Conservation (phyloP, 306 rosid species). For the Lathyrus aphaca region DNA sequence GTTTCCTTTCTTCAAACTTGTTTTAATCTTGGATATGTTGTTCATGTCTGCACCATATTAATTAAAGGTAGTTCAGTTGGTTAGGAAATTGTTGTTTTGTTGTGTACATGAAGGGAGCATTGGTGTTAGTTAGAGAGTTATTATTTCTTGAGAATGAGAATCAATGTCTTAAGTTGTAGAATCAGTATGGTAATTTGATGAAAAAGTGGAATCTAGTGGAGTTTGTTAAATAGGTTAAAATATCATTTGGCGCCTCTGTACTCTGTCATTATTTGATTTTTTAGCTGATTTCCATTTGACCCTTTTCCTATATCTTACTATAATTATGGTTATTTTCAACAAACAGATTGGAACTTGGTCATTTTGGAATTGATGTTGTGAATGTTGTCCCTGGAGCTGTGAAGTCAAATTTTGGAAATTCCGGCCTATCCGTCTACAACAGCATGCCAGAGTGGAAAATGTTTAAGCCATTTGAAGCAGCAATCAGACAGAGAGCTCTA, state of each 20-base stretch:
- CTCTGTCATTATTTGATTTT: conserved; percentile 1
- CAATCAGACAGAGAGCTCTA: conserved; percentile 60
- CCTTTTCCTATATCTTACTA: background rate
- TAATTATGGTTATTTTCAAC: background rate
- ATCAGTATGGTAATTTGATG: conserved; percentile 1
- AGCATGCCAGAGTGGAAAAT: conserved; percentile 74
- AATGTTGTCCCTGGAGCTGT: conserved; percentile 82
- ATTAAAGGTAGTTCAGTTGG: background rate
- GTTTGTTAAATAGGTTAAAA: background rate
- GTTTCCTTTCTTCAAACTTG: background rate
- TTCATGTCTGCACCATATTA: conserved; percentile 25
- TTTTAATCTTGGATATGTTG: background rate
- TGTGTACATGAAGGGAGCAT: background rate
- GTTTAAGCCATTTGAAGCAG: conserved; percentile 69
- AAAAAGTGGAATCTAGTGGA: background rate
- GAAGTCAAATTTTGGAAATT: conserved; percentile 71
- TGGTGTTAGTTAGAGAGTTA: background rate
- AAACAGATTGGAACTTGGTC: conserved; percentile 68
- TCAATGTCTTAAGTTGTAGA: background rate
- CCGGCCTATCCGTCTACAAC: conserved; percentile 55
- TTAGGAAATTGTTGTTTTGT: background rate
- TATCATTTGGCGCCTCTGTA: background rate
- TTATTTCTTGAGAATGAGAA: background rate
- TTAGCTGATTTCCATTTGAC: background rate
- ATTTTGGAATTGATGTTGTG: conserved; percentile 80